These are phyloP conservation scores for Infundibulicybe gibba DNA, from an alignment of 768 basidiomycete genomes.

Conservation along the genomic window DNA sequence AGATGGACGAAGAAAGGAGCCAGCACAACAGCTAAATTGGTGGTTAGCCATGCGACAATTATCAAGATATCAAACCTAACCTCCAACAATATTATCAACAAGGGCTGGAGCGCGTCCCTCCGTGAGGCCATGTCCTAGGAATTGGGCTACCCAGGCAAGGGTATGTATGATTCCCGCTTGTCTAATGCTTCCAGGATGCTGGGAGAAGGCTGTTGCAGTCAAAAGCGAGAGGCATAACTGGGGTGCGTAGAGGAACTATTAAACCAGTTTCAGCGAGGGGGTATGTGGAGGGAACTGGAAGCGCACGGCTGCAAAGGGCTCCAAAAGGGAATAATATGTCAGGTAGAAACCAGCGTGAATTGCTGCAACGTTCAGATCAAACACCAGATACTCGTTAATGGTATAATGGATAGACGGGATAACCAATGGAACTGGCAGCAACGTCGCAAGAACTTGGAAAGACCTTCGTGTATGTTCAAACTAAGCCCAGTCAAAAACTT, in stretches of 20 bases:
- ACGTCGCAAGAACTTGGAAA: no score
- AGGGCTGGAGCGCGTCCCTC: slow-evolving; percentile 89
- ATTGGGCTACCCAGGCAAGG: slow-evolving; percentile 87
- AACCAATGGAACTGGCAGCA: slow-evolving; percentile 49
- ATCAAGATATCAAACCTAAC: slow-evolving; percentile 31
- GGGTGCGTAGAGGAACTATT: slow-evolving; percentile 78
- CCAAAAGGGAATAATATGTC: slow-evolving; percentile 76
- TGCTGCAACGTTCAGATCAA: slow-evolving; percentile 68
- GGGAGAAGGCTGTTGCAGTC: slow-evolving; percentile 67
- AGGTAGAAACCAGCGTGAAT: slow-evolving; percentile 58
- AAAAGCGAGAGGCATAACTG: slow-evolving; percentile 60
- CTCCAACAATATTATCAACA: slow-evolving; percentile 84
- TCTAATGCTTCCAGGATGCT: slow-evolving; percentile 44
- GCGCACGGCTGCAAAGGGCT: slow-evolving; percentile 83
- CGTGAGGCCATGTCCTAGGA: slow-evolving; percentile 85
- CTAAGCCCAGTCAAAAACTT: no score
- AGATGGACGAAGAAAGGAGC: slow-evolving; percentile 97
- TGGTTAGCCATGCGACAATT: not conserved
- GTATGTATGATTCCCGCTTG: slow-evolving; percentile 56
- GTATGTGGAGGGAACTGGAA: not conserved
- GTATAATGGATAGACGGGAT: slow-evolving; percentile 50
- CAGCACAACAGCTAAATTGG: slow-evolving; percentile 85
- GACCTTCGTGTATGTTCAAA: no score
- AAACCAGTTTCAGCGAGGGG: slow-evolving; percentile 2
- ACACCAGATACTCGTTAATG: slow-evolving; percentile 59